phyloP scores from a whole-genome alignment of 805 yeast species.

The Saccharomycopsis capsularis region DNA sequence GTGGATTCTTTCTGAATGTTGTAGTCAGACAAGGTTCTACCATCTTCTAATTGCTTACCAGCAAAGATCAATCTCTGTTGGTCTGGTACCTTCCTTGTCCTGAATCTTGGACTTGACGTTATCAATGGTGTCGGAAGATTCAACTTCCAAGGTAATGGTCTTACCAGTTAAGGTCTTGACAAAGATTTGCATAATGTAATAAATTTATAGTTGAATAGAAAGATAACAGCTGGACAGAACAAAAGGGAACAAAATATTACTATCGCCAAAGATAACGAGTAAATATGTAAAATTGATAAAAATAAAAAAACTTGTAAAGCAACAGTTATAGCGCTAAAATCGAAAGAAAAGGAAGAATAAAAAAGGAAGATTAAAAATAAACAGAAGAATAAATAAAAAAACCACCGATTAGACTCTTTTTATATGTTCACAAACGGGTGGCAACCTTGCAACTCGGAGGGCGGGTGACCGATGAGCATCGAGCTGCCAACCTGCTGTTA shows the following conservation, averaged over 20 bases:
- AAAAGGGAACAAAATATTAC: no score
- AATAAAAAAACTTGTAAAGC: no score
- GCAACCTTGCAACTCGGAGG: not conserved
- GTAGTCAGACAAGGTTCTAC: slow-evolving; percentile 98
- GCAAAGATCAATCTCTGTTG: slow-evolving; percentile 99
- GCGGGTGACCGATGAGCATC: not conserved
- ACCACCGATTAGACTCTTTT: not conserved
- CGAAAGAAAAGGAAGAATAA: no score
- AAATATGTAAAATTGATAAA: not conserved
- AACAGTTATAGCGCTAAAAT: no score
- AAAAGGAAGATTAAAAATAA: no score
- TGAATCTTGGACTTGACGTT: slow-evolving; percentile 97
- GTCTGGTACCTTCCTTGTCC: slow-evolving; percentile 99
- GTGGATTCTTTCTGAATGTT: slow-evolving; percentile 99
- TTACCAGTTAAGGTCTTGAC: slow-evolving; percentile 84
- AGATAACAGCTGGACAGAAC: not conserved
- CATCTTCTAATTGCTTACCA: slow-evolving; percentile 99
- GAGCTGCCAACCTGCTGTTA: not conserved
- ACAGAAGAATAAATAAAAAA: not conserved
- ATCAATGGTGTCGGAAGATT: slow-evolving; percentile 98
- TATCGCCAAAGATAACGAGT: no score
- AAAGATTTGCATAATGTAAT: slow-evolving; percentile 31
- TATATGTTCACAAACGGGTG: not conserved
- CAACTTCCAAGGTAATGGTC: slow-evolving; percentile 97
- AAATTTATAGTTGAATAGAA: not conserved